A percentile compares a stretch with the other conserved stretches of the same genome.
These are phyloP conservation scores for Eimeria maxima DNA, from an alignment of 169 alveolate genomes.

Conservation along the genomic window DNA sequence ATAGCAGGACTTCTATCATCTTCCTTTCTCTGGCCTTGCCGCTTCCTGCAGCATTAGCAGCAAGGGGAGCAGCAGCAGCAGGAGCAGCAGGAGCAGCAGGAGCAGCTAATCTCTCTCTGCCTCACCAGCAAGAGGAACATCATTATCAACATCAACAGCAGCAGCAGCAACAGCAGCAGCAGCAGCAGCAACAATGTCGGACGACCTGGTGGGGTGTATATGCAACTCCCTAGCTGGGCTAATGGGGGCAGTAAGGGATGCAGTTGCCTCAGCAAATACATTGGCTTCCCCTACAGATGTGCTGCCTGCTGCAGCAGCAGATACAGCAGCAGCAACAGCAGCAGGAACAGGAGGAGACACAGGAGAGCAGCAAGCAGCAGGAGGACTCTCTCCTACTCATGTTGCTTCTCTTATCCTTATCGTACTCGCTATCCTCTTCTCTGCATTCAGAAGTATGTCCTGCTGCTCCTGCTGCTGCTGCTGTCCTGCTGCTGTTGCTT, in stretches of 20 bases:
- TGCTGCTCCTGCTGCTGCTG: background rate
- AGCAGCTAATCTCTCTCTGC: background rate
- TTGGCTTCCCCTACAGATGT: too few species aligned
- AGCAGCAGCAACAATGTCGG: background rate
- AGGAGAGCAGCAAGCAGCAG: background rate
- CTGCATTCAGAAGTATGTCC: slow-evolving; percentile 36
- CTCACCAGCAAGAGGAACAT: slow-evolving; percentile 40
- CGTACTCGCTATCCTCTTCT: slow-evolving; percentile 21
- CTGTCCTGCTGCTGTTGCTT: background rate
- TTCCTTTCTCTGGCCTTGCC: background rate
- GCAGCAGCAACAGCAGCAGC: background rate
- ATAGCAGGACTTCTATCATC: background rate
- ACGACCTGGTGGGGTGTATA: background rate
- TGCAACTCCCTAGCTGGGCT: background rate
- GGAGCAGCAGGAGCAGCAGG: slow-evolving; percentile 1
- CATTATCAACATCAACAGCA: slow-evolving; percentile 12
- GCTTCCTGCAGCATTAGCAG: slow-evolving; percentile 3
- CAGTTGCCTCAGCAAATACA: too few species aligned
- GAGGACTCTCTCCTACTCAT: slow-evolving; percentile 47
- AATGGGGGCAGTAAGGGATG: too few species aligned
- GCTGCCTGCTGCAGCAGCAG: too few species aligned
- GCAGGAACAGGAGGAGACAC: too few species aligned
- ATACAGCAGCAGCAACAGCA: too few species aligned
- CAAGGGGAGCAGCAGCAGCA: slow-evolving; percentile 1
- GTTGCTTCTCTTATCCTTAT: slow-evolving; percentile 34